Percentiles rank a stretch among this genome's conserved stretches.
phyloP scores from a whole-genome alignment of 805 yeast species.

The Starmerella floricola region DNA sequence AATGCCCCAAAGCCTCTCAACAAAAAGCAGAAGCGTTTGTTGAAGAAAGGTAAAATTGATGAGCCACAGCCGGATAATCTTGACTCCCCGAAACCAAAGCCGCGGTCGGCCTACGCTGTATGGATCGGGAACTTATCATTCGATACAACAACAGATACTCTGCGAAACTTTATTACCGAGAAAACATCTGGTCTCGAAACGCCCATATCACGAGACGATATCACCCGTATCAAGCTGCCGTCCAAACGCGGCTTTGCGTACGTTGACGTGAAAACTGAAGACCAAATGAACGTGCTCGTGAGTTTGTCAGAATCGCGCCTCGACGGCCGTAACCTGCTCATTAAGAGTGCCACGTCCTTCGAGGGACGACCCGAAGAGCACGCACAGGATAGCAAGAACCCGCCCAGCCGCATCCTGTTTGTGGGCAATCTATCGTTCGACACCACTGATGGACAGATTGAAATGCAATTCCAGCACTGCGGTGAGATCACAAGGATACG shows the following conservation, averaged over 20 bases:
- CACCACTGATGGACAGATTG: slow-evolving; percentile 66
- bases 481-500: slow-evolving; percentile 76
- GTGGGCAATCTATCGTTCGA: slow-evolving; percentile 91
- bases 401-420: slow-evolving; percentile 78
- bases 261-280: slow-evolving; percentile 56
- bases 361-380: slow-evolving; percentile 73
- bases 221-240: slow-evolving; percentile 74
- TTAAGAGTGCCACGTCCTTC: slow-evolving; percentile 66
- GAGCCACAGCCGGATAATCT: slow-evolving; percentile 26
- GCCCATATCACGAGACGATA: slow-evolving; percentile 42
- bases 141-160: slow-evolving; percentile 66
- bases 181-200: slow-evolving; percentile 30
- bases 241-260: slow-evolving; percentile 70
- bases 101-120: slow-evolving; percentile 40
- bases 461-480: slow-evolving; percentile 77
- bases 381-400: slow-evolving; percentile 45
- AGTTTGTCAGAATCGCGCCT: slow-evolving; percentile 57
- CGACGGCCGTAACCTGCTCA: slow-evolving; percentile 75
- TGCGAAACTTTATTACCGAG: slow-evolving; percentile 48
- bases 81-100: slow-evolving; percentile 19
- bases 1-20: slow-evolving; percentile 68
- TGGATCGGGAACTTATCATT: slow-evolving; percentile 93
- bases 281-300: slow-evolving; percentile 51
- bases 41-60: slow-evolving; percentile 48
- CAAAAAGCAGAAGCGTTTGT: slow-evolving; percentile 75